Conservation (phyloP, 768 basidiomycete genomes). For the Fomitopsis pulvina region DNA sequence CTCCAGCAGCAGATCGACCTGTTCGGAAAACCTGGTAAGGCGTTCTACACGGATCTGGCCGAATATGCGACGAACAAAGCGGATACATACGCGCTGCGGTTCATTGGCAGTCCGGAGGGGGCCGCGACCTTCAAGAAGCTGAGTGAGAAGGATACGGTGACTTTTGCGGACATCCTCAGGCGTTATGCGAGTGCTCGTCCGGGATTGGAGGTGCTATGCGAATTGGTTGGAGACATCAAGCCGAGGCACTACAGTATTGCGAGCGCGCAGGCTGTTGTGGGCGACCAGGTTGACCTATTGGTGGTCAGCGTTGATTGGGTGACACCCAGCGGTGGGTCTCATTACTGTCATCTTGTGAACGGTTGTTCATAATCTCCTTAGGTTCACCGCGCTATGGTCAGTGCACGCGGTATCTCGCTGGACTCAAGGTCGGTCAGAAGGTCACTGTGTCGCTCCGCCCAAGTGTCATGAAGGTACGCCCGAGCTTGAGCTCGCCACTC, state of each 20-base stretch:
- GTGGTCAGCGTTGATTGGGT: slow-evolving; percentile 97
- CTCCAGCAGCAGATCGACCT: slow-evolving; percentile 96
- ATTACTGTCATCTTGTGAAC: neutral
- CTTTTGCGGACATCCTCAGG: slow-evolving; percentile 81
- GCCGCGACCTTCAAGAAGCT: slow-evolving; percentile 91
- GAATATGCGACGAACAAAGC: slow-evolving; percentile 60
- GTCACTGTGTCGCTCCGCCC: slow-evolving; percentile 98
- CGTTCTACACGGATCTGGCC: slow-evolving; percentile 88
- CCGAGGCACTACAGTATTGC: slow-evolving; percentile 99
- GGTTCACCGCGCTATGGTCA: slow-evolving; percentile 82
- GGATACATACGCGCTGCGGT: slow-evolving; percentile 77
- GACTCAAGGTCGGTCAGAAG: slow-evolving; percentile 78
- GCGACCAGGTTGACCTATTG: slow-evolving; percentile 88
- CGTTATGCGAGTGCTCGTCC: slow-evolving; percentile 76
- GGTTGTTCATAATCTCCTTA: slow-evolving; percentile 22
- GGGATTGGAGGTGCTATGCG: slow-evolving; percentile 78
- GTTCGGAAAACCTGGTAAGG: slow-evolving; percentile 93
- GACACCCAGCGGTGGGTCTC: slow-evolving; percentile 65
- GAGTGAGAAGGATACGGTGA: slow-evolving; percentile 90
- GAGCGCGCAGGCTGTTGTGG: slow-evolving; percentile 90
- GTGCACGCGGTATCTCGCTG: slow-evolving; percentile 91
- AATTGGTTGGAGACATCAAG: slow-evolving; percentile 90
- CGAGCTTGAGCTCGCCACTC: neutral
- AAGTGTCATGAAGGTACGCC: slow-evolving; percentile 92
- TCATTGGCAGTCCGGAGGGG: slow-evolving; percentile 93